Base-by-base conservation (phyloP, 257 asterid species). In the Solanum chiquidenum region DNA sequence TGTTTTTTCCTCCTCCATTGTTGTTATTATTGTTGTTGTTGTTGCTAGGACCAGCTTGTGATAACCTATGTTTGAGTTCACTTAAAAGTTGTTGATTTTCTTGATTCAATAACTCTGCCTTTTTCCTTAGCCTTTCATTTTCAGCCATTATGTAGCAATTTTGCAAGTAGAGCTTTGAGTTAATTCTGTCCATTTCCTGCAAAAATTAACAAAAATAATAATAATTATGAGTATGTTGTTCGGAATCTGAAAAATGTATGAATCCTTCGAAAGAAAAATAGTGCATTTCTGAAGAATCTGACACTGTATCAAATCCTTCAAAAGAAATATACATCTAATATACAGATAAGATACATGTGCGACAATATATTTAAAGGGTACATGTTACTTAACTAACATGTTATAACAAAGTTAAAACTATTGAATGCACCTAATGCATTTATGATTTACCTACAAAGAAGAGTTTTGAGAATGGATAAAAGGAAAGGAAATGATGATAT, bases 111-210 rank as follows among this genome's bases (percentile, higher is more conserved):
- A 94, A 86, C 92, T 96, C 99, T 1, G 96, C 98, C 71, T 91
- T 91, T 88, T 91, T 96, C 93, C 98, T 91, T 82, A 96, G 95
- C 94, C 94, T 85, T 79, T 95, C 98, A 25, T 96, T 96, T 62
- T 96, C 95, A 46, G 93, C 93, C 94, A 94, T 93, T 79, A 96
- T 94, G 93, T 89, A 91, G 91, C 90, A 91, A 92, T 96, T 96
- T 88, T 95, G 95, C 89, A 94, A 5, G 87, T 89, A 94, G 77
- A 96, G 91, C 91, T 95, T 93, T 29, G 98, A 92, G 94, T 96
- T 95, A 35, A 92, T n/a, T 86, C 93, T 89, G 29, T 96, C 98
- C 99, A 96, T 94, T 83, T 82, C 68, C 86, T 82, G 69, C 4
- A 80, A 82, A 29, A 49, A 9, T 29, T 6, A 3, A 73, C 23